Percentiles rank a stretch among this genome's conserved stretches.
Conservation (phyloP, 257 asterid genomes). For the Craterostigma plantagineum region DNA sequence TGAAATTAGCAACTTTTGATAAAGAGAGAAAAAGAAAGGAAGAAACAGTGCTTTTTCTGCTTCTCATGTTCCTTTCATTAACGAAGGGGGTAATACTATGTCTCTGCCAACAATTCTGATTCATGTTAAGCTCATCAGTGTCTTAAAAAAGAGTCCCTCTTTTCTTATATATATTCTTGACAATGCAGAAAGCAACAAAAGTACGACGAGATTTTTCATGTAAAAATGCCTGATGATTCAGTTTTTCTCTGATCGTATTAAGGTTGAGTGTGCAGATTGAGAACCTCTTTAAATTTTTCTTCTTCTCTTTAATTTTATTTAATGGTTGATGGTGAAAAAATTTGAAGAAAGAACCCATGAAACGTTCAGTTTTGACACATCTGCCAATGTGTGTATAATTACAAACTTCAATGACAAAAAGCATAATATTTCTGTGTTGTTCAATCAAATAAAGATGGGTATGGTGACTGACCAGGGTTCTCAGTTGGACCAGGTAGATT, state of each 20-base stretch:
- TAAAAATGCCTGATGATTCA: too few relatives aligned
- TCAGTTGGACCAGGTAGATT: constrained; percentile 43
- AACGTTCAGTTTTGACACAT: constrained; percentile 14
- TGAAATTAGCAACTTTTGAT: too few relatives aligned
- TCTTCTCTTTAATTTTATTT: constrained; percentile 6
- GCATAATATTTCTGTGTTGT: constrained; percentile 45
- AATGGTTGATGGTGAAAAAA: constrained; percentile 9
- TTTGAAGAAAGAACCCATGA: constrained; percentile 9
- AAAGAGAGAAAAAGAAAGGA: too few relatives aligned
- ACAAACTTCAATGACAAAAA: constrained; percentile 73
- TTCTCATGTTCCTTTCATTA: too few relatives aligned
- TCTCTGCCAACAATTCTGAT: neutral
- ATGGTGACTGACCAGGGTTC: constrained; percentile 24
- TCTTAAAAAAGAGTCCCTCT: neutral
- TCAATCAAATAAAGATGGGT: constrained; percentile 43
- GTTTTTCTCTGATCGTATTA: constrained; percentile 9
- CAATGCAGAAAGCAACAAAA: constrained; percentile 8
- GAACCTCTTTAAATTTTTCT: neutral
- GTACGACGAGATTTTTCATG: too few relatives aligned
- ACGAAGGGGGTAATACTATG: constrained; percentile 14
- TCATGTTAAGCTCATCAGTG: neutral
- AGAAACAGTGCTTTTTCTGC: too few relatives aligned
- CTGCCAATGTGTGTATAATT: constrained; percentile 17
- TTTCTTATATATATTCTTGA: neutral
- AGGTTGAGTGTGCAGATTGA: constrained; percentile 27